Base-by-base conservation (phyloP, 192 early-diverging fungal genomes). In the Backusella liffmaniae region DNA sequence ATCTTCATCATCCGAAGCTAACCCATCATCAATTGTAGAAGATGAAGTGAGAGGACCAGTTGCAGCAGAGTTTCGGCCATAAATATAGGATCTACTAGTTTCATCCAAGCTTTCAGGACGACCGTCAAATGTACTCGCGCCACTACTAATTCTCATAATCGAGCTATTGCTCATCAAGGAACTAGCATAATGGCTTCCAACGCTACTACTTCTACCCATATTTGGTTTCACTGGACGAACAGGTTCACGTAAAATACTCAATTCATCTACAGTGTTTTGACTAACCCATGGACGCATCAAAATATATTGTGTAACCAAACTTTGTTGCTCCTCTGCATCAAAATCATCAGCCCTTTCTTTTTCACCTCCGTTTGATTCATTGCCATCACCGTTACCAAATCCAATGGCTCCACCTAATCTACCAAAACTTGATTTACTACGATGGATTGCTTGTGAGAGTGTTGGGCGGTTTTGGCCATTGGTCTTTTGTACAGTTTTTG, bases 221-320 rank as follows among this genome's bases (percentile, higher is more conserved):
- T 23, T 69, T 23, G 18, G 34, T 6, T 69, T 69, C 3, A 35
- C 34, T 18, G 66, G 30, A 35, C 30, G 30, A 69, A 41, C 42
- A 35, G 92, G 92, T 76, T 94, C 92, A 8, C 92, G 84, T 30
- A 80, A 70, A 23, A 86, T 78, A 70, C 91, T 92, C 37, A 94
- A 74, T 74, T 92, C 91, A 76, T 94, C 93, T 10, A 94, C 87
- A 75, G 91, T 91, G 41, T 89, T 90, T 80, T 94, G 91, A 23
- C 86, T 85, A 5, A 89, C 85, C 91, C 90, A 93, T 0, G 84
- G 77, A 36, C 93, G 80, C 10, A 89, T 90, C 53, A 94, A 75
- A 21, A 94, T 77, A 84, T 92, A 94, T 42, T 93, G 91, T 15
- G 84, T 68, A 32, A 89, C 85, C 71, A 94, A 59, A 36, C 80